Percentiles rank a stretch among this genome's conserved stretches.
phyloP scores from a whole-genome alignment of 371 early-diverging fungal genomes.

The Apophysomyces trapeziformis region DNA sequence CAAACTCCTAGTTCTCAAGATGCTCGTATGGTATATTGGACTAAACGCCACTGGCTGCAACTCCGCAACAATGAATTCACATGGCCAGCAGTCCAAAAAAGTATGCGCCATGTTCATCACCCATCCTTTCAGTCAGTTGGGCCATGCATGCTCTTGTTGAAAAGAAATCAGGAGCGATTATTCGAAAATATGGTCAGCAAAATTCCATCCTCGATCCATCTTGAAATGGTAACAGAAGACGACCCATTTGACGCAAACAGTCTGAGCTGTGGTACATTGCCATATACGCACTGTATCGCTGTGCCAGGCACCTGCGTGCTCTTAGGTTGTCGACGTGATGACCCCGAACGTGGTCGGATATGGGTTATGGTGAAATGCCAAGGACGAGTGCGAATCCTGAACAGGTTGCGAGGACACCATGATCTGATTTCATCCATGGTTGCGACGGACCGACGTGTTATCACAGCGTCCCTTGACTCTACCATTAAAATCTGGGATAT shows the following conservation, averaged over 20 bases:
- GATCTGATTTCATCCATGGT: conserved; percentile 9
- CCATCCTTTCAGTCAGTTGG: not conserved
- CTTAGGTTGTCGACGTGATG: conserved; percentile 10
- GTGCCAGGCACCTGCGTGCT: conserved; percentile 2
- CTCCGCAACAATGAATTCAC: conserved; percentile 3
- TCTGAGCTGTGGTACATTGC: conserved; percentile 12
- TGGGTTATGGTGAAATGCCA: conserved; percentile 1
- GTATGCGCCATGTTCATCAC: not conserved
- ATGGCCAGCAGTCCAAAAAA: conserved; percentile 4
- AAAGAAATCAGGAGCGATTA: not conserved
- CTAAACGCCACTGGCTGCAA: conserved; percentile 8
- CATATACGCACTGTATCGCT: conserved; percentile 10
- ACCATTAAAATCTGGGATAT: conserved; percentile 12
- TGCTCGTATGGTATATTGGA: conserved; percentile 6
- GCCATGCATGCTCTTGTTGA: not conserved
- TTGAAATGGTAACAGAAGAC: not conserved
- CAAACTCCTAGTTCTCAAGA: not conserved
- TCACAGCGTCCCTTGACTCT: conserved; percentile 11
- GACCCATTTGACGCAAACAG: not conserved
- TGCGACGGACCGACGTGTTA: not conserved
- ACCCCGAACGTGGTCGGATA: conserved; percentile 8
- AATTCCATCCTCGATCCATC: too few species aligned
- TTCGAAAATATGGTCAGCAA: not conserved
- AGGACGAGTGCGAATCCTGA: not conserved
- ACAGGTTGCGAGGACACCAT: conserved; percentile 2